Base-by-base conservation (phyloP, 768 basidiomycete genomes). In the Clitopilus passeckerianus region DNA sequence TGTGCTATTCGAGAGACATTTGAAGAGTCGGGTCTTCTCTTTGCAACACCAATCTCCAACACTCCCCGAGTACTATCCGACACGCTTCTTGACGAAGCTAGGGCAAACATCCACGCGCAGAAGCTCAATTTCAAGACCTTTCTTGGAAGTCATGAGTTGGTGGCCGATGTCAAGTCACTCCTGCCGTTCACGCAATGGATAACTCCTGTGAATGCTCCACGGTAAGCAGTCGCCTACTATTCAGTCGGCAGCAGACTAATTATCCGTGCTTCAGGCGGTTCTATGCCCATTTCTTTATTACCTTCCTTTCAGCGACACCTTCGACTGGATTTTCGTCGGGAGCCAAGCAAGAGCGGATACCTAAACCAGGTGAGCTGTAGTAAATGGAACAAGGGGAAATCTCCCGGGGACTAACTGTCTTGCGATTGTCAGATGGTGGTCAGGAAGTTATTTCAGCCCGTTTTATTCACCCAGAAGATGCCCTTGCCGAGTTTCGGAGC, bases 1-100 rank as follows among this genome's bases (percentile, higher is more conserved):
- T 90, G 87, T 14, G 89, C 87, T 3, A 85, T 90, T 46, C 79
- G 89, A 16, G 89, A 91, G 71, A 86, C 88, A 0, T 90, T 91
- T 59, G 89, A 91, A 66, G 89, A 91, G 67, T 80, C 87, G 2
- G 89, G 89, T 1, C 69, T 90, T 27, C 69, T 90, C 14, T 69
- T 90, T 14, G 86, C 85, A 10, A 81, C 83, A 12, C 66, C 76
- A 0, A 58, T 60, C 20, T 53, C 60, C 27, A 46, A 58, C n/a
- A 53, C 56, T 33, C 58, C 63, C 54, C 54, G 59, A 15, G 53
- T 59, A 9, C 67, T 76, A 23, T 70, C 72, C 34, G 75, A 84
- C 57, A 56, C 65, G 0, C 67, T 73, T 0, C 68, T 89, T 56
- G 83, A 87, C 59, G 70, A 75, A 18, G 83, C 83, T 2, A 83